Base-by-base conservation (phyloP, 2,329 filamentous ascomycete genomes). In the Xenoacremonium recifei region DNA sequence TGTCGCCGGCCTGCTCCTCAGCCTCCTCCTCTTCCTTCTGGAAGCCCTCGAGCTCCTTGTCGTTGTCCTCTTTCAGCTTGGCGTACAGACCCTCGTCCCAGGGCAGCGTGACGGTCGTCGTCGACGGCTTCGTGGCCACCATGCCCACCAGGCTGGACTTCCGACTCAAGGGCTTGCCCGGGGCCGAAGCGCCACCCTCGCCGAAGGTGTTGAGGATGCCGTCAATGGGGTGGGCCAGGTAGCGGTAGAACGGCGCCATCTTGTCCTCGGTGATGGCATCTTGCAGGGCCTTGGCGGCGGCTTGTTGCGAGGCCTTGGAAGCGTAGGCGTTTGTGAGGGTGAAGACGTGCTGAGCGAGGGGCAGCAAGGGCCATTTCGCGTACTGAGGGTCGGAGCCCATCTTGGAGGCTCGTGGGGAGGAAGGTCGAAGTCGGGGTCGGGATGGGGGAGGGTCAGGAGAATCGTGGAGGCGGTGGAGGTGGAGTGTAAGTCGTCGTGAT, bases 61-160 rank as follows among this genome's bases (percentile, higher is more conserved):
- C 85, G 58, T 93, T 93, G 50, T 89, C 85, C 50, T 80, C 80
- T 65, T 85, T 81, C 52, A 93, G 71, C 63, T 80, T 78, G 59
- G 87, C 79, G 64, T 96, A 97, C 47, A 96, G 72, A 18, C 79
- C 77, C 71, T 97, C 91, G 61, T 99, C 90, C 93, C 93, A 99
- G 0, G 89, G 80, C 42, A 97, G 74, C 55, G 80, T 83, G 32
- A 88, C 77, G 47, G 76, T 80, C 19, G 78, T 72, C 21, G 80
- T 75, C 17, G 81, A 72, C 59, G 79, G 79, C 67, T 82, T 84
- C 59, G 80, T 85, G 42, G 88, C 86, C 51, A 93, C 77, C 76
- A 95, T 82, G 62, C 84, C 86, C 32, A 81, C 82, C 43, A 81
- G 73, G 67, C 88, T 82, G 54, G 78, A 82, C 70, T 85, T 86